Conservation (phyloP, 345 rosid species). For the Moringa oleifera region DNA sequence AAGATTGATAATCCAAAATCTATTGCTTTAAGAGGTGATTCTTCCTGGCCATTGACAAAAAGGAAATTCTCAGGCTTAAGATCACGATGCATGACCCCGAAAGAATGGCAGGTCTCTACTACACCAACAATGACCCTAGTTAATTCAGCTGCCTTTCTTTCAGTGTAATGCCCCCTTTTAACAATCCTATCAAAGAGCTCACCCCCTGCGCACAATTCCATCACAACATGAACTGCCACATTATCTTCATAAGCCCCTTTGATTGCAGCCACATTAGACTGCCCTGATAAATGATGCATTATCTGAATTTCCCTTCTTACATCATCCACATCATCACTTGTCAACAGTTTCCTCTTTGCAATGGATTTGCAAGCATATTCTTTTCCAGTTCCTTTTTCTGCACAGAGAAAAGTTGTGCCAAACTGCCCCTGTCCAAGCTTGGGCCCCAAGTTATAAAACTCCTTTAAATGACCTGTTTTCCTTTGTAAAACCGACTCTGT, state of each 20-base stretch:
- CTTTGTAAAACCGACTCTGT: conserved; percentile 52
- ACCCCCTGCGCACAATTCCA: conserved; percentile 91
- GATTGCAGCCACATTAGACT: conserved; percentile 62
- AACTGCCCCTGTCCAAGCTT: conserved; percentile 89
- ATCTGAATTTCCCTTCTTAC: conserved; percentile 91
- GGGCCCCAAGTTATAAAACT: conserved; percentile 55
- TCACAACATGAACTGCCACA: conserved; percentile 81
- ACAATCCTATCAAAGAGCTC: conserved; percentile 89
- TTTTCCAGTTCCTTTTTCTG: conserved; percentile 64
- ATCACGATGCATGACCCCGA: conserved; percentile 82
- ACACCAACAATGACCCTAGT: conserved; percentile 68
- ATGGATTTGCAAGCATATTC: conserved; percentile 91
- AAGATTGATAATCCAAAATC: conserved; percentile 82
- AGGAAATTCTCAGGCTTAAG: conserved; percentile 90
- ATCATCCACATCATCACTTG: conserved; percentile 69
- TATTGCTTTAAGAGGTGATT: conserved; percentile 74
- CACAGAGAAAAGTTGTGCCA: conserved; percentile 78
- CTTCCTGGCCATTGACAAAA: conserved; percentile 55
- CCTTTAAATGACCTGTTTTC: conserved; percentile 65
- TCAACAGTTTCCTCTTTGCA: conserved; percentile 65
- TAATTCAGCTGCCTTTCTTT: conserved; percentile 67
- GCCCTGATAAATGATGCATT: conserved; percentile 77
- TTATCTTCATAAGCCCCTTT: conserved; percentile 86
- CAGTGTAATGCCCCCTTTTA: conserved; percentile 72
- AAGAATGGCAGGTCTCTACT: conserved; percentile 66